Base-by-base conservation (phyloP, 495 filamentous ascomycete genomes). In the Chaetomium cochliodes region DNA sequence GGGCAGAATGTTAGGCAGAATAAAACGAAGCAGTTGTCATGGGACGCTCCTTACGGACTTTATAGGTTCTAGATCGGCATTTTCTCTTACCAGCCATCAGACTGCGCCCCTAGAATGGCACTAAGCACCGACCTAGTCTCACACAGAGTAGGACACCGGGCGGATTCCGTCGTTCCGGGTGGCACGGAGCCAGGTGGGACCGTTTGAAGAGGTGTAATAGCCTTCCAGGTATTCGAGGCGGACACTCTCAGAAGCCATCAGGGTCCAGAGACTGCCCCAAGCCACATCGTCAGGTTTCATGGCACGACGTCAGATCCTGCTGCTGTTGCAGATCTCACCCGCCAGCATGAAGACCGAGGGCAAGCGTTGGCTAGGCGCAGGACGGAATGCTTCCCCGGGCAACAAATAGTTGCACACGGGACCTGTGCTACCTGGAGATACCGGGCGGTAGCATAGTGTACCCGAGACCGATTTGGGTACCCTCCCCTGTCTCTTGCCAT, bases 281-380 rank as follows among this genome's bases (percentile, higher is more conserved):
- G 20, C 20, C 20, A 49, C 46, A 22, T 50, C 47, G 47, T 50
- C 46, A 20, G 46, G 16, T 23, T 25, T 11, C 53, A 50, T 44
- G 8, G 39, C 64, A 62, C 64, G n/a, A 53, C 58, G 28, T 58
- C 51, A 66, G 64, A 66, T 66, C 52, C 64, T 66, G 64, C 58
- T 47, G 42, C 44, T 41, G 53, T 30, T 30, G 22, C 51, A 46
- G 56, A 53, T 60, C 30, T 46, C 50, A 16, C 39, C 30, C 9
- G 22, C 49, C 51, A 66, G 28, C 2, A 53, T 30, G 20, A 23
- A 30, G 52, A 6, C 15, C 28, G 37, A n/a, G 52, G 26, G 15
- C 28, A 26, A 30, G 18, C 22, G 15, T 15, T 20, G 23, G 16
- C 26, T 26, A 64, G 53, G 49, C 16, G 18, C 62, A 20, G 44